Conservation (phyloP, 2,329 filamentous ascomycete species). For the Cladosporium sp. region DNA sequence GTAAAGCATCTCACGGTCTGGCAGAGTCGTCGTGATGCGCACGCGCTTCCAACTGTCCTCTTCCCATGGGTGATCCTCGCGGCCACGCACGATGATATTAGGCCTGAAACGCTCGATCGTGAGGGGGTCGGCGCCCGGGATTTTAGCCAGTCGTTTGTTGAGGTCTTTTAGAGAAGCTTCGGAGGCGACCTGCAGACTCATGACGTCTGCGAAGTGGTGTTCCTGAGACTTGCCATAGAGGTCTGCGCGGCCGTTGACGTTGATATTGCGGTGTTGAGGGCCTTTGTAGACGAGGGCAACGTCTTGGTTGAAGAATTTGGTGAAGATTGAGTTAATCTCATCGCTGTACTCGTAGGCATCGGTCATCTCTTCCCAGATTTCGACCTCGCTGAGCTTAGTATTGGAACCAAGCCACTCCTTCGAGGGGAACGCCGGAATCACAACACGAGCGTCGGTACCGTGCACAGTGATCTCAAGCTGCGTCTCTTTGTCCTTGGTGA, state of each 20-base stretch:
- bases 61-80: conserved; percentile 49
- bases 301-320: conserved; percentile 51
- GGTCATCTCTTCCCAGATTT: conserved; percentile 58
- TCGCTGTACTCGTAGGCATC: conserved; percentile 54
- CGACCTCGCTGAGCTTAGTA: conserved; percentile 47
- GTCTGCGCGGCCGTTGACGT: conserved; percentile 52
- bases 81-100: conserved; percentile 58
- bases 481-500: conserved; percentile 31
- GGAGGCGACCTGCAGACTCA: conserved; percentile 53
- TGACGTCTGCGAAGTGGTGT: conserved; percentile 57
- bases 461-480: conserved; percentile 49
- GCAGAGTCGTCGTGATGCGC: conserved; percentile 38
- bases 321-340: conserved; percentile 51
- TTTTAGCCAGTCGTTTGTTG: conserved; percentile 46
- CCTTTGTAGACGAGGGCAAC: conserved; percentile 61
- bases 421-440: conserved; percentile 53
- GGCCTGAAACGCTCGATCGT: conserved; percentile 61
- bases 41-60: conserved; percentile 63
- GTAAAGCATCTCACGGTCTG: conserved; percentile 30
- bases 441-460: conserved; percentile 39
- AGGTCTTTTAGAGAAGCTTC: conserved; percentile 56
- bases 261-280: conserved; percentile 51
- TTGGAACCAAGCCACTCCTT: conserved; percentile 51
- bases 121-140: conserved; percentile 40
- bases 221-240: conserved; percentile 45